Percentiles rank a stretch among this genome's conserved stretches.
These are phyloP conservation scores for Colletotrichum orchidophilum DNA, from an alignment of 2,329 filamentous ascomycete genomes.

Conservation along the genomic window DNA sequence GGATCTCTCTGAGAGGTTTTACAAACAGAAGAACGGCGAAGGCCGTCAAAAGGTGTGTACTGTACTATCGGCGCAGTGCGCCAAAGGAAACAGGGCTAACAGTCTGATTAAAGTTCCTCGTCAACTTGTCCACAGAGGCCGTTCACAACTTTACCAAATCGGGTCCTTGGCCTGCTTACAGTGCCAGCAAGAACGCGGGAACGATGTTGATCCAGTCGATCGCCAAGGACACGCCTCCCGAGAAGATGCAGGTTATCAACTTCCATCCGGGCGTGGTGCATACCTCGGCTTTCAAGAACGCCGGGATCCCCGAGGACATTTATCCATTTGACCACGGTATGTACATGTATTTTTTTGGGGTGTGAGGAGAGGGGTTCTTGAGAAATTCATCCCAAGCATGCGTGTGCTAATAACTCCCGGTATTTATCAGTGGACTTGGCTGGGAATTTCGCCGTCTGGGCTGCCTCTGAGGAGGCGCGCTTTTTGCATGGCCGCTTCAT, in stretches of 20 bases:
- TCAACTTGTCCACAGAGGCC: constrained; percentile 43
- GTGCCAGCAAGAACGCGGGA: constrained; percentile 49
- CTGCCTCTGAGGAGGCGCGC: constrained; percentile 46
- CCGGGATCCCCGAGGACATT: constrained; percentile 37
- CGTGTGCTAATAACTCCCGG: background rate
- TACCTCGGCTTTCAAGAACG: constrained; percentile 40
- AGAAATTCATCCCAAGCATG: no score
- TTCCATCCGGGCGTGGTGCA: constrained; percentile 51
- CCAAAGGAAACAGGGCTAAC: background rate
- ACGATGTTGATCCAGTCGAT: constrained; percentile 49
- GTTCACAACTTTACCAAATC: constrained; percentile 42
- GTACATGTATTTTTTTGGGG: no score
- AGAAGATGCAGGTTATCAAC: constrained; percentile 49
- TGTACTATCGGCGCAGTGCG: background rate
- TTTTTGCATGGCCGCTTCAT: constrained; percentile 52
- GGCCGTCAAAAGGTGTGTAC: constrained; percentile 34
- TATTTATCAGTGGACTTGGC: background rate
- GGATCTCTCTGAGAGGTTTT: constrained; percentile 38
- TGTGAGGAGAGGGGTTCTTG: no score
- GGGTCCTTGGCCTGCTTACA: constrained; percentile 41
- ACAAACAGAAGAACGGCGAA: constrained; percentile 42
- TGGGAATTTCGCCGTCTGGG: constrained; percentile 49
- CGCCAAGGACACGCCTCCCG: constrained; percentile 44
- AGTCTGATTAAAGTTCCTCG: constrained; percentile 38
- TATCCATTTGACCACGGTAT: constrained; percentile 41